Conservation (phyloP, 768 basidiomycete species). For the Tulasnella calospora region DNA sequence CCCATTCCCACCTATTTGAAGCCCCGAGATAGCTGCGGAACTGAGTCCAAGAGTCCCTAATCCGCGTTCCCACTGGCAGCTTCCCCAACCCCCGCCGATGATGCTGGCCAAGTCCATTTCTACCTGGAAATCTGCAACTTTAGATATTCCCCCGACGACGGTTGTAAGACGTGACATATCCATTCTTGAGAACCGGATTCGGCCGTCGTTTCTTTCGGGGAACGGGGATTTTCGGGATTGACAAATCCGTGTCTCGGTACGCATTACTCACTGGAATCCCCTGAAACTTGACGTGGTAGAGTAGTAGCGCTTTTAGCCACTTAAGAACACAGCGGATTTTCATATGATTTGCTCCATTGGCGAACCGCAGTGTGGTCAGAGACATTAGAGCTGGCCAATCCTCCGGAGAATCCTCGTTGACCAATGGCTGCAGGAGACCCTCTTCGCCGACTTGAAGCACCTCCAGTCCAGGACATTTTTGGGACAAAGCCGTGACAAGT, state of each 20-base stretch:
- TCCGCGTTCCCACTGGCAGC: background rate
- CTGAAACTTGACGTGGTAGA: background rate
- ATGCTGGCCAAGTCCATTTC: background rate
- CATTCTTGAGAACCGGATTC: background rate
- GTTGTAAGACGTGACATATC: background rate
- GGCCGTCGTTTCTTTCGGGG: background rate
- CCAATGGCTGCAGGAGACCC: background rate
- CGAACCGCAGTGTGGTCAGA: background rate
- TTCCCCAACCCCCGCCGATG: background rate
- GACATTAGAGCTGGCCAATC: background rate
- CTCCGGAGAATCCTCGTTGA: background rate
- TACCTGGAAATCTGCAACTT: background rate
- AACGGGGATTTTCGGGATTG: background rate
- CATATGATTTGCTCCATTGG: background rate
- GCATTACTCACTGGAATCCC: background rate
- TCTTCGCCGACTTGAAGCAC: background rate
- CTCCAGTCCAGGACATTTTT: background rate
- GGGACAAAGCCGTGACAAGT: background rate
- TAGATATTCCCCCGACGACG: background rate
- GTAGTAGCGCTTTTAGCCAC: background rate
- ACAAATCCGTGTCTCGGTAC: background rate
- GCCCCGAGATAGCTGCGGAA: background rate
- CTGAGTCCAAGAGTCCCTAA: background rate
- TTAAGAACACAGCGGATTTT: background rate
- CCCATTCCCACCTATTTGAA: background rate